Evolutionary conservation across 306 rosid genomes (phyloP).

Genomic region (Quercus bicolor): DNA sequence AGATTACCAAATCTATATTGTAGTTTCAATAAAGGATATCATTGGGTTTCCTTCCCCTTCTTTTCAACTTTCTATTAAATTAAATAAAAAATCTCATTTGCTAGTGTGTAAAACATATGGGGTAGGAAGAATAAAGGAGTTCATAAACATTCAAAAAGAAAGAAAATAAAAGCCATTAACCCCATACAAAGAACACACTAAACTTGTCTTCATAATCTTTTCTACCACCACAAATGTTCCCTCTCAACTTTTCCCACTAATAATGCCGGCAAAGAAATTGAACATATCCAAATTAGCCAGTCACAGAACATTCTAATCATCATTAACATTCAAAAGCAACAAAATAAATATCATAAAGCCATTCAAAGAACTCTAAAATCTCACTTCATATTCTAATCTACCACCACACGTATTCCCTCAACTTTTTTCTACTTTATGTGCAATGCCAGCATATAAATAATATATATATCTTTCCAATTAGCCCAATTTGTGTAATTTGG

Average conservation of each 20-base stretch:
- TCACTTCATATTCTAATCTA: conserved; percentile 10
- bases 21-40: too few relatives aligned
- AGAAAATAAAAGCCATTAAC: neutral
- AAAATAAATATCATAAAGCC: conserved; percentile 20
- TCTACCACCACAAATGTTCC: conserved; percentile 12
- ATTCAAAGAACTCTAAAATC: conserved; percentile 23
- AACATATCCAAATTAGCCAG: conserved; percentile 10
- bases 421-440: conserved; percentile 17
- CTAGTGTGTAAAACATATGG: conserved; percentile 9
- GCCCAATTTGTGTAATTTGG: conserved; percentile 11
- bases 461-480: conserved; percentile 1
- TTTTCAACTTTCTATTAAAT: too few relatives aligned
- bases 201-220: conserved; percentile 7
- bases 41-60: too few relatives aligned
- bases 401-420: conserved; percentile 13
- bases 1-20: too few relatives aligned
- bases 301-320: too few relatives aligned
- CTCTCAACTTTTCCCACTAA: conserved; percentile 11
- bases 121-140: conserved; percentile 10
- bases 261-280: conserved; percentile 12
- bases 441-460: conserved; percentile 10
- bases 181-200: conserved; percentile 22
- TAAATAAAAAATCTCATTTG: neutral
- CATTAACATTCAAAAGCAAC: neutral
- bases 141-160: conserved; percentile 21